A percentile compares a stretch with the other conserved stretches of the same genome.
Evolutionary conservation across 2,329 filamentous ascomycete species (phyloP).

Genomic region (Colletotrichum navitas): DNA sequence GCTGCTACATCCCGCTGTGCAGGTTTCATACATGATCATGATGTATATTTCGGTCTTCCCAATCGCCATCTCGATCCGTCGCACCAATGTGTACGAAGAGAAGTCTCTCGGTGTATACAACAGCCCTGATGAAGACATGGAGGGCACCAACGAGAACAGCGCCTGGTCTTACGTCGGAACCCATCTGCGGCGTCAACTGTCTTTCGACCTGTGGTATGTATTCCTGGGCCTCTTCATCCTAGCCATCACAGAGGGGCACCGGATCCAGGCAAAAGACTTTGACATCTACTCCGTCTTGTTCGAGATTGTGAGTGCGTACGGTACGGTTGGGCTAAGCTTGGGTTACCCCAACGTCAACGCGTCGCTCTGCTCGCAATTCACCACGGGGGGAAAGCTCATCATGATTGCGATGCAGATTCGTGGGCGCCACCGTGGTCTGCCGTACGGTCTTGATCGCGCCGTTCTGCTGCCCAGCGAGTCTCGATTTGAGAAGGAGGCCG

Average conservation of each 20-base stretch:
- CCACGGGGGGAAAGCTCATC: slow-evolving; percentile 76
- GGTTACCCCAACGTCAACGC: slow-evolving; percentile 83
- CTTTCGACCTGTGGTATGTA: slow-evolving; percentile 98
- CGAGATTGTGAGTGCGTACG: slow-evolving; percentile 91
- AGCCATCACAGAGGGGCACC: slow-evolving; percentile 84
- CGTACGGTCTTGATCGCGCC: slow-evolving; percentile 74
- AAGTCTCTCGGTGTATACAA: slow-evolving; percentile 82
- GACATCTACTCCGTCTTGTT: slow-evolving; percentile 80
- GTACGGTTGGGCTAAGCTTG: slow-evolving; percentile 91
- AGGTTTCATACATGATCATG: slow-evolving; percentile 96
- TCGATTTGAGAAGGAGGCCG: slow-evolving; percentile 66
- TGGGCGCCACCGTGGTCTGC: slow-evolving; percentile 76
- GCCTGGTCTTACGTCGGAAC: slow-evolving; percentile 88
- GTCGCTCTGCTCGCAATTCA: slow-evolving; percentile 87
- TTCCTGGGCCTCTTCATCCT: slow-evolving; percentile 95
- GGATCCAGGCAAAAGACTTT: slow-evolving; percentile 74
- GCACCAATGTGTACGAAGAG: slow-evolving; percentile 97
- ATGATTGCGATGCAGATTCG: slow-evolving; percentile 78
- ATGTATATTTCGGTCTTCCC: slow-evolving; percentile 99
- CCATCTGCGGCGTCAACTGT: slow-evolving; percentile 92
- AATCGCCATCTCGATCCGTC: slow-evolving; percentile 93
- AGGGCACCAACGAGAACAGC: slow-evolving; percentile 65
- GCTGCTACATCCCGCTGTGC: slow-evolving; percentile 87
- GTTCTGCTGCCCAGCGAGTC: slow-evolving; percentile 70
- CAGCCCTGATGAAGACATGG: slow-evolving; percentile 59